Evolutionary conservation across 2,329 filamentous ascomycete species (phyloP).

Genomic region (Colletotrichum shisoi): DNA sequence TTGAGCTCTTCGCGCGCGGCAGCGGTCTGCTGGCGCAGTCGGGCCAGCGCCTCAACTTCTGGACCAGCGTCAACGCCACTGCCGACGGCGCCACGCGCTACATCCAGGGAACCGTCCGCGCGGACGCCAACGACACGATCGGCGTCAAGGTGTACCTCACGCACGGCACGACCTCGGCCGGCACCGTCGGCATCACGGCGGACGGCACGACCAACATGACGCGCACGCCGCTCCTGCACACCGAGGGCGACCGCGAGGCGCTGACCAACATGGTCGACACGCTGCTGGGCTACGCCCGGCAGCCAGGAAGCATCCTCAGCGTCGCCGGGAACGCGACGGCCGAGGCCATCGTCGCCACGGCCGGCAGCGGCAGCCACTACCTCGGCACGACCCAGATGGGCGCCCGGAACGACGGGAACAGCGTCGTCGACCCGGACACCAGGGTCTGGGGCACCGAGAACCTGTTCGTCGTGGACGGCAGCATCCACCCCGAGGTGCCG

Average conservation of each 20-base stretch:
- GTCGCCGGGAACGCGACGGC: conserved; percentile 41
- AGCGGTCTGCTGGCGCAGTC: conserved; percentile 55
- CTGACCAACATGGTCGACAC: conserved; percentile 43
- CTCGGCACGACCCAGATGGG: conserved; percentile 48
- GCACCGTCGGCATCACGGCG: conserved; percentile 53
- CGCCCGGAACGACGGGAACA: conserved; percentile 44
- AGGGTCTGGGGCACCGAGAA: conserved; percentile 47
- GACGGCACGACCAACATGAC: conserved; percentile 54
- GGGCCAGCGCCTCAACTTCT: conserved; percentile 58
- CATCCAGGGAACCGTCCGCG: conserved; percentile 57
- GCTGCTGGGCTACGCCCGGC: conserved; percentile 43
- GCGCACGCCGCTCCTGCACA: conserved; percentile 50
- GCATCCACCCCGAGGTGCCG: conserved; percentile 49
- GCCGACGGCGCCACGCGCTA: conserved; percentile 52
- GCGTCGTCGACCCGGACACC: conserved; percentile 47
- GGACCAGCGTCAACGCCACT: conserved; percentile 54
- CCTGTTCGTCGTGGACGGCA: conserved; percentile 46
- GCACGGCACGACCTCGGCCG: conserved; percentile 58
- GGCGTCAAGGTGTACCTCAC: conserved; percentile 61
- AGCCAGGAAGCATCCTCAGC: conserved; percentile 41
- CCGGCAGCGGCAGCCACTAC: conserved; percentile 45
- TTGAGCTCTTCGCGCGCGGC: conserved; percentile 49
- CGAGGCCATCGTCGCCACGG: conserved; percentile 42
- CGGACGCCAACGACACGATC: conserved; percentile 53
- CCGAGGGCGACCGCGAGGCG: conserved; percentile 44